Conservation (phyloP, 805 yeast genomes). For the Candida namnaoensis region DNA sequence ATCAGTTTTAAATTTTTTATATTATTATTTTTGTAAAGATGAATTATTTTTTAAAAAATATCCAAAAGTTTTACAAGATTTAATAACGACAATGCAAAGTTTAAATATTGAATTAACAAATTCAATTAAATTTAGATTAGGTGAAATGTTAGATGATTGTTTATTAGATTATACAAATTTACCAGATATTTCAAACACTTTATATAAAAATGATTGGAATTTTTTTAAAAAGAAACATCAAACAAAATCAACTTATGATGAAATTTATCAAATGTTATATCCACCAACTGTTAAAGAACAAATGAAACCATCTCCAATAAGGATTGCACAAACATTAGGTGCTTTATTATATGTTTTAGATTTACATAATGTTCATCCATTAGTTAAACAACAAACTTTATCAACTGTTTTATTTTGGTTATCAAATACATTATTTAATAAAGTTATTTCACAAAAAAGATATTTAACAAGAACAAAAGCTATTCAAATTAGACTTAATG, state of each 20-base stretch:
- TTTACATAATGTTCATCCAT: conserved; percentile 70
- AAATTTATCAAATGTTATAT: conserved; percentile 63
- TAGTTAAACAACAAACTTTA: conserved; percentile 70
- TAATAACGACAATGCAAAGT: conserved; percentile 46
- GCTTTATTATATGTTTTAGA: conserved; percentile 82
- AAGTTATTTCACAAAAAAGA: conserved; percentile 56
- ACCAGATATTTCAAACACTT: conserved; percentile 69
- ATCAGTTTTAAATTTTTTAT: conserved; percentile 65
- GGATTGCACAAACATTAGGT: conserved; percentile 77
- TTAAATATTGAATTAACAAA: conserved; percentile 58
- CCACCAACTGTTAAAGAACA: conserved; percentile 81
- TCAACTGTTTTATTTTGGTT: conserved; percentile 76
- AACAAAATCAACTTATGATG: conserved; percentile 52
- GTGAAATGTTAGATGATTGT: conserved; percentile 52
- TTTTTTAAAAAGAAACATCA: conserved; percentile 36
- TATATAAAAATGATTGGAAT: conserved; percentile 70
- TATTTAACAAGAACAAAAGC: conserved; percentile 78
- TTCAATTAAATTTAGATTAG: conserved; percentile 54
- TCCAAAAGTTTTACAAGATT: conserved; percentile 53
- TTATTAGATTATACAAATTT: conserved; percentile 70
- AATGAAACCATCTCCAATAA: conserved; percentile 84
- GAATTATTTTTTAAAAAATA: conserved; percentile 43
- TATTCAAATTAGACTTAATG: conserved; percentile 78
- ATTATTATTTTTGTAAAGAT: conserved; percentile 69
- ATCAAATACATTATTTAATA: conserved; percentile 64